Evolutionary conservation across 345 rosid genomes (phyloP).

Genomic region (Erodium maritimum): DNA sequence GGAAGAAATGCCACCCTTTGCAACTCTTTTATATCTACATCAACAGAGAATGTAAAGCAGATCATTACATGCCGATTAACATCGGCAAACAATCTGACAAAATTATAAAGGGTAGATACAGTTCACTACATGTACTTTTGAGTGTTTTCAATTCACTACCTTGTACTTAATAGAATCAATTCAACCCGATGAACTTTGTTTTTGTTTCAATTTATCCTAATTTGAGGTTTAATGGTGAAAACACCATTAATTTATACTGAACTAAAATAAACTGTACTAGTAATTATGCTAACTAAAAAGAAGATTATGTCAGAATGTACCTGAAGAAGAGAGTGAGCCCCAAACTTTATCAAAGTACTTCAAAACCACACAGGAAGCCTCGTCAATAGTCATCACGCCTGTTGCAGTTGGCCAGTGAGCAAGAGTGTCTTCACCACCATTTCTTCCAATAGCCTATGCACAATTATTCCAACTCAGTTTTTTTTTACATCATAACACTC

Average conservation of each 20-base stretch:
- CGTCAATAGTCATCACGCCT: slow-evolving; percentile 60
- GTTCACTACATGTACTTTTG: no score
- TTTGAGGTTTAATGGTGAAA: no score
- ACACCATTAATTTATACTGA: no score
- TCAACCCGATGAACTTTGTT: no score
- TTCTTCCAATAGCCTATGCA: slow-evolving; percentile 58
- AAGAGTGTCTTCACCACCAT: slow-evolving; percentile 91
- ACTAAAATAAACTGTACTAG: neutral
- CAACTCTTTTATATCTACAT: slow-evolving; percentile 57
- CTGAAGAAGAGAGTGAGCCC: slow-evolving; percentile 75
- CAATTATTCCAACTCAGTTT: neutral
- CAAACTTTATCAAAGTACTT: slow-evolving; percentile 70
- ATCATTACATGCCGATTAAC: neutral
- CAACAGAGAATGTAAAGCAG: slow-evolving; percentile 4
- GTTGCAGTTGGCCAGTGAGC: slow-evolving; percentile 87
- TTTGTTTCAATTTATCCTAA: no score
- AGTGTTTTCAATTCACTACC: no score
- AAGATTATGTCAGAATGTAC: slow-evolving; percentile 20
- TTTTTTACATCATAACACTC: neutral
- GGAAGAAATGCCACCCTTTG: slow-evolving; percentile 75
- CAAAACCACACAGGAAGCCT: slow-evolving; percentile 66
- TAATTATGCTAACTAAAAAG: neutral
- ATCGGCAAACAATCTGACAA: neutral
- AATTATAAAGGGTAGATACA: no score
- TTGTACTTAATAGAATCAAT: no score